Evolutionary conservation across 1,139 yeast species (phyloP).

Genomic region (Kluyveromyces sp.): DNA sequence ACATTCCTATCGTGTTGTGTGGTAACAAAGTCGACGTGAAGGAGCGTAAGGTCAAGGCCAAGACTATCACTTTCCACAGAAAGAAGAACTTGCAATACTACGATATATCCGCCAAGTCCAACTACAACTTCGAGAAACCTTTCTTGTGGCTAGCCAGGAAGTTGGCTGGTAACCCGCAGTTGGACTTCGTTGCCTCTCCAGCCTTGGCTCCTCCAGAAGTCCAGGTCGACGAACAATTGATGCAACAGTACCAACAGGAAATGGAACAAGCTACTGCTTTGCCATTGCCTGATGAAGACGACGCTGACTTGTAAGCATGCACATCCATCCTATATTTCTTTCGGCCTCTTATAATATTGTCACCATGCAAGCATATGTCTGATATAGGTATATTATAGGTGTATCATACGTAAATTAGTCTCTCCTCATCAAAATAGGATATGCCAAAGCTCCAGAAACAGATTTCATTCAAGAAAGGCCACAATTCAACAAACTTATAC

Average conservation of each 20-base stretch:
- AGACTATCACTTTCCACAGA: conserved; percentile 99
- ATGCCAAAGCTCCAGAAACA: neutral
- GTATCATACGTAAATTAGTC: neutral
- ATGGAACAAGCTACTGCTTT: conserved; percentile 99
- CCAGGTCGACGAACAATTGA: conserved; percentile 88
- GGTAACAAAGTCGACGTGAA: conserved; percentile 99
- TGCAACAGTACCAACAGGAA: conserved; percentile 98
- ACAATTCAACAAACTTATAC: too few species aligned
- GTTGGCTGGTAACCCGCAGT: conserved; percentile 95
- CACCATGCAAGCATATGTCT: neutral
- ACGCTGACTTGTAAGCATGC: conserved; percentile 77
- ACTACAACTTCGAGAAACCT: conserved; percentile 99
- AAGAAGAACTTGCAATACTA: conserved; percentile 99
- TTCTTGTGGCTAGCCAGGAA: conserved; percentile 99
- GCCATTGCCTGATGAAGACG: conserved; percentile 99
- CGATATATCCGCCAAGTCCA: conserved; percentile 98
- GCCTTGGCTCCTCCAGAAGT: conserved; percentile 99
- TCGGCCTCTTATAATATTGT: neutral
- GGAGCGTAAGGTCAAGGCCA: conserved; percentile 99
- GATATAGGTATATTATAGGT: neutral
- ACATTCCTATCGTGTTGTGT: conserved; percentile 97
- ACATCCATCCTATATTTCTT: neutral
- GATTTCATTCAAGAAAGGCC: too few species aligned
- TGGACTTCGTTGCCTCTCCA: conserved; percentile 98
- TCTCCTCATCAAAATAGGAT: too few species aligned